Evolutionary conservation across 352 stramenopile species (phyloP).

Genomic region (Globisporangium nodosum): DNA sequence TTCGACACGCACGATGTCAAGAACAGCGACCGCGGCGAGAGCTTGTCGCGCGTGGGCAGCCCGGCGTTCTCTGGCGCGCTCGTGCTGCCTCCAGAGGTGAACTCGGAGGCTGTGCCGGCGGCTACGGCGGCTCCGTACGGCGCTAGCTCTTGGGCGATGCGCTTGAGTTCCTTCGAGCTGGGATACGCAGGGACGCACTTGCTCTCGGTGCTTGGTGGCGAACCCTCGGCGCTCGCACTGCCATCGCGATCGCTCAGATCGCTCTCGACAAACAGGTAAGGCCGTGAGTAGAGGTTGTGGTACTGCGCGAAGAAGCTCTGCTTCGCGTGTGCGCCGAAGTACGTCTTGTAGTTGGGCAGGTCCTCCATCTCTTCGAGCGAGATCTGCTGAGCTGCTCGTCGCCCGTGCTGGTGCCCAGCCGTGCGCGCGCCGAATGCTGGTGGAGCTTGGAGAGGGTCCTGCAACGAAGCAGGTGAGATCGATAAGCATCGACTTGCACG

Average conservation of each 20-base stretch:
- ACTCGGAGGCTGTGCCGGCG: not conserved
- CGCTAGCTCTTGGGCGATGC: conserved; percentile 23
- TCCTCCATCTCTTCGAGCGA: conserved; percentile 35
- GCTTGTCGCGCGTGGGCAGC: conserved; percentile 32
- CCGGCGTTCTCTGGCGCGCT: conserved; percentile 8
- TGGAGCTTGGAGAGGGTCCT: not conserved
- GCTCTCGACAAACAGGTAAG: conserved; percentile 52
- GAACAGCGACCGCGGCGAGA: conserved; percentile 64
- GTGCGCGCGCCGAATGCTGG: not conserved
- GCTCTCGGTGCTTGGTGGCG: conserved; percentile 9
- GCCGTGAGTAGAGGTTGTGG: conserved; percentile 48
- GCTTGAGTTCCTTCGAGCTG: conserved; percentile 31
- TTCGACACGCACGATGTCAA: conserved; percentile 44
- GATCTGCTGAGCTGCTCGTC: conserved; percentile 21
- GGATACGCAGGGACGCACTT: conserved; percentile 39
- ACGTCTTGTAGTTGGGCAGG: conserved; percentile 37
- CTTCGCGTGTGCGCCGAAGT: conserved; percentile 59
- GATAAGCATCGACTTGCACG: not conserved
- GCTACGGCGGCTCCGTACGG: conserved; percentile 11
- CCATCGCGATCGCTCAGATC: not conserved
- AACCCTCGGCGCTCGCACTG: not conserved
- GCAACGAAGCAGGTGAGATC: not conserved
- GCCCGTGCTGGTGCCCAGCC: conserved; percentile 4
- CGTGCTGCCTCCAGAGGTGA: not conserved
- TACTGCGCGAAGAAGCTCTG: conserved; percentile 61